Percentiles rank a stretch among this genome's conserved stretches.
Evolutionary conservation across 495 filamentous ascomycete species (phyloP).

Genomic region (Trichoderma gamsii): DNA sequence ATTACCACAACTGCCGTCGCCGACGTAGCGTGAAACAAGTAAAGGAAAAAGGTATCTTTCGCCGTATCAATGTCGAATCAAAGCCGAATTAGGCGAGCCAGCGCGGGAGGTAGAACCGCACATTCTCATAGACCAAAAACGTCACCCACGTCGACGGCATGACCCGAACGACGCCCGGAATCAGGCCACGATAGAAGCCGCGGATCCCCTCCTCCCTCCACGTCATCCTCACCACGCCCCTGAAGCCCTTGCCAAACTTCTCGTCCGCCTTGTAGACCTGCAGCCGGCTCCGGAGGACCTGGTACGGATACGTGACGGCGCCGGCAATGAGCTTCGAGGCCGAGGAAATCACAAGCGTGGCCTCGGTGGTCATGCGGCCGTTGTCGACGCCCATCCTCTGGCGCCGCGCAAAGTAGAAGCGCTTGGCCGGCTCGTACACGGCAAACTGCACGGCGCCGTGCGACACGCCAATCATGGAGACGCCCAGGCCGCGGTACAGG

Average conservation of each 20-base stretch:
- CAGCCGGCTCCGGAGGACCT: conserved; percentile 78
- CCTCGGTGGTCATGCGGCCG: conserved; percentile 59
- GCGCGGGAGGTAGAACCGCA: conserved; percentile 57
- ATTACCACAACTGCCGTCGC: not conserved
- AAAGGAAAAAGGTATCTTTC: not conserved
- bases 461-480: conserved; percentile 81
- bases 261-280: conserved; percentile 78
- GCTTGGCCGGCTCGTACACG: conserved; percentile 85
- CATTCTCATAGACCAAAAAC: conserved; percentile 97
- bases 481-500: conserved; percentile 77
- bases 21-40: not conserved
- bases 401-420: conserved; percentile 39
- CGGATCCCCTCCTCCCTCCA: conserved; percentile 70
- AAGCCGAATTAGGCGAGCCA: conserved; percentile 20
- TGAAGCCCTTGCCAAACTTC: conserved; percentile 59
- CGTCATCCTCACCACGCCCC: conserved; percentile 65
- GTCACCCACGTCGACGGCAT: conserved; percentile 94
- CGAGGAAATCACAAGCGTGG: conserved; percentile 70
- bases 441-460: conserved; percentile 96
- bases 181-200: conserved; percentile 90
- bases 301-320: conserved; percentile 84
- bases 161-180: conserved; percentile 81
- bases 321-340: conserved; percentile 84
- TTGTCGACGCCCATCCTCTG: conserved; percentile 22
- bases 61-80: not conserved